Evolutionary conservation across 768 basidiomycete species (phyloP).

Genomic region (Trametes cinnabarina): DNA sequence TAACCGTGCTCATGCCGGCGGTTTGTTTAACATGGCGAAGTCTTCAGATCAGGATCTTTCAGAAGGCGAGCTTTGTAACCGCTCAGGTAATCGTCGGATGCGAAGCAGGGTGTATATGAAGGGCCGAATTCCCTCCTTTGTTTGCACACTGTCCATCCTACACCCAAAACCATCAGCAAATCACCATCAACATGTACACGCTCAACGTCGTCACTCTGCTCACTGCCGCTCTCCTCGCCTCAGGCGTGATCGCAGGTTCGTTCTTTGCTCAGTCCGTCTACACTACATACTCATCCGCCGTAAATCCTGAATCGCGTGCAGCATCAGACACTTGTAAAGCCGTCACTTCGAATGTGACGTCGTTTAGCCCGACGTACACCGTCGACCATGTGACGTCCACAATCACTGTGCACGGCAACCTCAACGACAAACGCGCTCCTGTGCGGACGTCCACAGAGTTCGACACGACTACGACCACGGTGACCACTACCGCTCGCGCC

Average conservation of each 20-base stretch:
- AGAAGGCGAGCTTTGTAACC: no score
- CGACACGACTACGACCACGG: background rate
- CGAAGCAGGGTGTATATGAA: background rate
- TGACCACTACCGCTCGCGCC: background rate
- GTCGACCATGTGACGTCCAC: background rate
- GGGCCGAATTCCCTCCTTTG: background rate
- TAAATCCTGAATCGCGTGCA: no score
- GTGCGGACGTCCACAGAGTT: background rate
- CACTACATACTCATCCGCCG: no score
- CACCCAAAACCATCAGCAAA: background rate
- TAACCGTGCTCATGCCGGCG: no score
- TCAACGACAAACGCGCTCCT: no score
- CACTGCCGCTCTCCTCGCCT: background rate
- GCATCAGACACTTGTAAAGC: background rate
- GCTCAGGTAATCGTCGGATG: background rate
- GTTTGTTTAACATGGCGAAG: no score
- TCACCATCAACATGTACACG: background rate
- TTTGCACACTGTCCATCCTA: background rate
- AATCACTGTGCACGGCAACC: background rate
- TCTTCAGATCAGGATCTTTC: no score
- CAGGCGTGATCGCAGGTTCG: background rate
- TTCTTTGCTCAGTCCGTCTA: no score
- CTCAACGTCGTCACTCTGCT: background rate
- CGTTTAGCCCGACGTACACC: background rate
- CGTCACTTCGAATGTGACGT: background rate